A percentile compares a stretch with the other conserved stretches of the same genome.
phyloP scores from a whole-genome alignment of 2,329 filamentous ascomycete genomes.

The Zymoseptoria crescenta region DNA sequence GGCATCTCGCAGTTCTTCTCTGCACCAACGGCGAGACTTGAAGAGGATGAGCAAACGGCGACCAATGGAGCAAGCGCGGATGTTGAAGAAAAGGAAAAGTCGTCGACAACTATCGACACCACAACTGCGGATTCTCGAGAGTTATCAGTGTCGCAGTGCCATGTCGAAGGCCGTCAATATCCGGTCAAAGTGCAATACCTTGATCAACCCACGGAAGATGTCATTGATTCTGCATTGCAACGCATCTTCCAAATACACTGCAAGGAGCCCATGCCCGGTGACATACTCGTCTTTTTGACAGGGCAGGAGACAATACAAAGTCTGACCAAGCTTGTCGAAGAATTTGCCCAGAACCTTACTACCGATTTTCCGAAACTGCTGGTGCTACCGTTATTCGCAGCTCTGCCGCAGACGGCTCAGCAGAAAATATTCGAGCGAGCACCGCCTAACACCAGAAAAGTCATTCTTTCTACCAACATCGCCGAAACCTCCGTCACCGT shows the following conservation, averaged over 20 bases:
- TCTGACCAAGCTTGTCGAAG: slow-evolving; percentile 70
- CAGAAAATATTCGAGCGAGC: slow-evolving; percentile 76
- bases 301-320: slow-evolving; percentile 90
- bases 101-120: not conserved
- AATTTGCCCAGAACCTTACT: slow-evolving; percentile 65
- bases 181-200: slow-evolving; percentile 75
- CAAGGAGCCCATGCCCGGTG: slow-evolving; percentile 84
- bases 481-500: slow-evolving; percentile 98
- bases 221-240: slow-evolving; percentile 73
- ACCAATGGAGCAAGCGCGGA: not conserved
- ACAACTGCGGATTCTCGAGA: not conserved
- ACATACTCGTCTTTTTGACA: slow-evolving; percentile 84
- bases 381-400: slow-evolving; percentile 79
- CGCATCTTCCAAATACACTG: slow-evolving; percentile 79
- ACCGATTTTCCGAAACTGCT: slow-evolving; percentile 39
- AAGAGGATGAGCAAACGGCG: not conserved
- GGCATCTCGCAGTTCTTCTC: slow-evolving; percentile 68
- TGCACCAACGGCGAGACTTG: slow-evolving; percentile 20
- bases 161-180: slow-evolving; percentile 80
- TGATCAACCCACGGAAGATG: slow-evolving; percentile 64
- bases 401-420: slow-evolving; percentile 78
- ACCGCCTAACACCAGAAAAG: slow-evolving; percentile 68
- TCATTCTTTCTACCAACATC: slow-evolving; percentile 92
- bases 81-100: slow-evolving; percentile 11
- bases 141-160: slow-evolving; percentile 34